phyloP scores from a whole-genome alignment of 305 asterid species.

The Solanum hybrid region DNA sequence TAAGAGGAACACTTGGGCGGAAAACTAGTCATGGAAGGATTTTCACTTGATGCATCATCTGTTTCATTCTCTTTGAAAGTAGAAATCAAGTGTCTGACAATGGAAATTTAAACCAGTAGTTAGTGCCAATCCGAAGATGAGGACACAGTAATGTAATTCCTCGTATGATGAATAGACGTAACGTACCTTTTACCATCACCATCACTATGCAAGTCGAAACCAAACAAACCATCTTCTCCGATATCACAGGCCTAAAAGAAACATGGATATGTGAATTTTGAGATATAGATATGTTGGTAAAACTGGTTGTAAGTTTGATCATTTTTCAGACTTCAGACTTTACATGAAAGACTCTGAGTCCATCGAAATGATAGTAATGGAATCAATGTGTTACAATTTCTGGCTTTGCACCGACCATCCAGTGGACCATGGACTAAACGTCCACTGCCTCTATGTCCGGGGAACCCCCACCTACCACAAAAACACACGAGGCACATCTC shows the following conservation, averaged over 20 bases:
- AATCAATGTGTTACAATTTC: neutral
- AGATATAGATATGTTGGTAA: neutral
- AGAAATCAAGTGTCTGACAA: conserved; percentile 50
- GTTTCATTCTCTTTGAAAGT: conserved; percentile 31
- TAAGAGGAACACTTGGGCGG: conserved; percentile 44
- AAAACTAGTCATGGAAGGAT: conserved; percentile 46
- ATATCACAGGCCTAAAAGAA: conserved; percentile 55
- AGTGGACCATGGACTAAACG: neutral
- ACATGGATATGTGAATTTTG: too few relatives aligned
- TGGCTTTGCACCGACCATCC: neutral
- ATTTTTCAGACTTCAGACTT: neutral
- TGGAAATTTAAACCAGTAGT: neutral
- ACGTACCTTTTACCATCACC: conserved; percentile 66
- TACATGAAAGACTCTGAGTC: neutral
- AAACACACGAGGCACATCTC: neutral
- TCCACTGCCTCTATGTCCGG: too few relatives aligned
- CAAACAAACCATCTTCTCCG: conserved; percentile 56
- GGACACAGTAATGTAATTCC: neutral
- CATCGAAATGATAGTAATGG: neutral
- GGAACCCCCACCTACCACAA: too few relatives aligned
- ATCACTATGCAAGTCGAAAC: conserved; percentile 71
- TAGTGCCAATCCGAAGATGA: neutral
- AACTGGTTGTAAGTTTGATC: neutral
- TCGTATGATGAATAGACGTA: neutral
- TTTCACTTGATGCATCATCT: conserved; percentile 29